Evolutionary conservation across 371 early-diverging fungal species (phyloP), one percentile per base, ranked within the genome.

Genomic region (Aphelidium insulamus): DNA sequence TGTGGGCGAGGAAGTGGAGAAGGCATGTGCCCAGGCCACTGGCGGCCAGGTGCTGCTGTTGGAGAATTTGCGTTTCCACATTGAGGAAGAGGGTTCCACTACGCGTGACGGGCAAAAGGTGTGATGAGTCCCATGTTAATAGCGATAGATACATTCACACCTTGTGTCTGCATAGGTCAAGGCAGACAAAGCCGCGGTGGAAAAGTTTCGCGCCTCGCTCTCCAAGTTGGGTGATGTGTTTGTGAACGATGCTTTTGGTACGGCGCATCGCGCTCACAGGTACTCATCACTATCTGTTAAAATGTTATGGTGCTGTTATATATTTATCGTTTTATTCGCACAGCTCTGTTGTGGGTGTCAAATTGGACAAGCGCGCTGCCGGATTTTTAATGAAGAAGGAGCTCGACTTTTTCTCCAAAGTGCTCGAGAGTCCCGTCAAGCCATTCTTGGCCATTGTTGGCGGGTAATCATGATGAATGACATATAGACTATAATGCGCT

Each of bases 341-440:
- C 59, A 78, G 79, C 41, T 94, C 95, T 36, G 88, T 94, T 77
- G 90, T 88, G 29, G 94, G 95, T 38, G 81, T 92, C 35, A 64
- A 84, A 30, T 65, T 95, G 36, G 77, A 82, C 35, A 56, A 73
- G 41, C 72, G 77, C 36, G 91, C 88, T 19, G 80, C 95, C 28
- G 99, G 99, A 37, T 74, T 94, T 54, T 66, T 97, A 50, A 85
- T 98, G 84, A 83, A 90, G 69, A 92, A 94, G 70, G 99, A 98
- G 65, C 67, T 97, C 25, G 82, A 86, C 49, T 90, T 78, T 72
- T 95, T 95, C 65, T 77, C 82, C 42, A 81, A 88, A 66, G 92
- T 73, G 26, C 72, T 72, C 15, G 97, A 95, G 62, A 59, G 60
- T 52, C 97, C 97, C 26, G 72, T 76, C 33, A 64, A 72, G 38